These are phyloP conservation scores for Ceratocystis cacaofunesta DNA, from an alignment of 2,329 filamentous ascomycete genomes.

Conservation along the genomic window DNA sequence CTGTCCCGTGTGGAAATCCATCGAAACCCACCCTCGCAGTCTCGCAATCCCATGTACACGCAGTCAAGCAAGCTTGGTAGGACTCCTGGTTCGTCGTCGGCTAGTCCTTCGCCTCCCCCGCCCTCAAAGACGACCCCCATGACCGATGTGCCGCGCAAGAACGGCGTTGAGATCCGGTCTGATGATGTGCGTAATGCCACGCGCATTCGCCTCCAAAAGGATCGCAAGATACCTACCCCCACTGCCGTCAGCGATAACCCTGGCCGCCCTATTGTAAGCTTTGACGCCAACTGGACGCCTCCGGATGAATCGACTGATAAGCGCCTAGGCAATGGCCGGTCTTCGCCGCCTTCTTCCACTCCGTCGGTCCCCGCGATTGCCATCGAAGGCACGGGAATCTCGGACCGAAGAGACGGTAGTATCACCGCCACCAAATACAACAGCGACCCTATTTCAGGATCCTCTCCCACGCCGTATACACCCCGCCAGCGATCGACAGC, in stretches of 20 bases:
- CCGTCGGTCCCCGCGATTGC: slow-evolving; percentile 5
- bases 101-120: slow-evolving; percentile 1
- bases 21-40: slow-evolving; percentile 69
- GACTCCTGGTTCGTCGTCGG: neutral
- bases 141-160: slow-evolving; percentile 31
- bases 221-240: slow-evolving; percentile 78
- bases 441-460: neutral
- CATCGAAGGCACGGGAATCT: slow-evolving; percentile 7
- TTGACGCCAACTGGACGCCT: slow-evolving; percentile 69
- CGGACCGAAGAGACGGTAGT: slow-evolving; percentile 1
- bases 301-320: slow-evolving; percentile 56
- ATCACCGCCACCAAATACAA: neutral
- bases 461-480: neutral
- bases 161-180: slow-evolving; percentile 68
- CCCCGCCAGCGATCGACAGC: neutral
- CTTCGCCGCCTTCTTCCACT: slow-evolving; percentile 16
- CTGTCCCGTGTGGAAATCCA: slow-evolving; percentile 57
- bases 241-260: slow-evolving; percentile 81
- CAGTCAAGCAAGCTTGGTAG: slow-evolving; percentile 1
- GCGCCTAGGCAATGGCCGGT: slow-evolving; percentile 27
- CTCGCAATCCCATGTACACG: slow-evolving; percentile 59
- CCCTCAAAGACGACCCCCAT: neutral
- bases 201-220: slow-evolving; percentile 63
- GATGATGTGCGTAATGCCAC: slow-evolving; percentile 85
- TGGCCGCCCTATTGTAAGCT: slow-evolving; percentile 92